Evolutionary conservation across 108 stramenopile genomes (phyloP), one percentile per base, ranked within the genome.

Genomic region (Nitzschia sp.): DNA sequence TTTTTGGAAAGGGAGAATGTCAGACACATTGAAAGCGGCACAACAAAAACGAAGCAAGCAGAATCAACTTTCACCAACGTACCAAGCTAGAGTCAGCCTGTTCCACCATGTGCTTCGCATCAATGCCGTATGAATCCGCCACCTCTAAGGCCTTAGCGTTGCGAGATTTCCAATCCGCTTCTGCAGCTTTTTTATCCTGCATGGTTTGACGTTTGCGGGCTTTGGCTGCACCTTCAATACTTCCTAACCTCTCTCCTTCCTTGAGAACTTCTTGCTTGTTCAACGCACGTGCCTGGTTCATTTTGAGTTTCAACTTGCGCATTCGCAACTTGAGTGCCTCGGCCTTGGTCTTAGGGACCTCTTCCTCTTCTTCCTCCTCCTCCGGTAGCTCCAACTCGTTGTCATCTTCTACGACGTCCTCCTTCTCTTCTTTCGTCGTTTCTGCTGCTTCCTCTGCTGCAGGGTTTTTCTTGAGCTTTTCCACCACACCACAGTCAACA

Each of bases 241-340:
- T 83, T 7, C 86, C 86, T 61, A 91, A 60, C 22, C 90, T 76
- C 59, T 86, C 81, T 42, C 90, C 93, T 60, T 94, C 93, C 17
- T 66, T 69, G 51, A 84, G 57, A 37, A 91, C 88, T 68, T 89
- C 91, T 21, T 83, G 79, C 62, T 81, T 79, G 76, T 95, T 95
- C 24, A 95, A 75, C 58, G 80, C 80, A 5, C 91, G 86, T 8
- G 91, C 91, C 71, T 95, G 91, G 67, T 95, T 95, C 72, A 92
- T 92, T 73, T 91, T 92, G 53, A 82, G 65, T 60, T 89, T 86
- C 24, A 95, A 77, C 48, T 80, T 78, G 11, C 85, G 82, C 40
- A 94, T 77, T 0, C 93, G 84, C 63, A 72, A 75, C 63, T 82
- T 75, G 51, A 92, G 54, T n/a, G 83, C 73, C 37, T 76, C 75